Conservation (phyloP, 345 rosid species). For the Capsella bursapastoris region DNA sequence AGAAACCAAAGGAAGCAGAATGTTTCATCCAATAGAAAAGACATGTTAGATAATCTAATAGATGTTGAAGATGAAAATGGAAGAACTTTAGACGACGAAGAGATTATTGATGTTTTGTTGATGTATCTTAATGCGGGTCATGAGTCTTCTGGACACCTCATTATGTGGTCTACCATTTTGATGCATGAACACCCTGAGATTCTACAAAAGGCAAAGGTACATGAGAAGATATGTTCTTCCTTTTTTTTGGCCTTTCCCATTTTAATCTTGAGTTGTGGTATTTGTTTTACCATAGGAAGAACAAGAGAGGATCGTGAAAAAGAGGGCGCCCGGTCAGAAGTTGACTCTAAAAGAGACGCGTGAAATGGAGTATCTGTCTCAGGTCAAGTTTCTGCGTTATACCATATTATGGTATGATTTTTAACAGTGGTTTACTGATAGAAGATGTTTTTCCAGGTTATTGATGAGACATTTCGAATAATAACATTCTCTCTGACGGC, state of each 20-base stretch:
- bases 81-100: slow-evolving; percentile 62
- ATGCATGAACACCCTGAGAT: slow-evolving; percentile 73
- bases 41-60: slow-evolving; percentile 80
- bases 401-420: not conserved
- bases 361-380: slow-evolving; percentile 75
- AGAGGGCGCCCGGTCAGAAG: slow-evolving; percentile 51
- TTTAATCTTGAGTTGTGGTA: slow-evolving; percentile 6
- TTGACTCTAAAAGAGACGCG: slow-evolving; percentile 71
- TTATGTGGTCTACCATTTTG: slow-evolving; percentile 80
- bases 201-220: slow-evolving; percentile 69
- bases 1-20: slow-evolving; percentile 48
- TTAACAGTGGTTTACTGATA: slow-evolving; percentile 15
- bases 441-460: slow-evolving; percentile 50
- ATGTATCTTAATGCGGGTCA: slow-evolving; percentile 95
- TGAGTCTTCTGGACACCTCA: slow-evolving; percentile 87
- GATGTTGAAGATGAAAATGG: slow-evolving; percentile 75
- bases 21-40: slow-evolving; percentile 47
- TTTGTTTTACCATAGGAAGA: slow-evolving; percentile 53
- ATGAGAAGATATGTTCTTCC: not conserved
- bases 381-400: slow-evolving; percentile 46
- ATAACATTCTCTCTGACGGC: slow-evolving; percentile 76
- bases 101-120: slow-evolving; percentile 75
- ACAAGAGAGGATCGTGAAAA: slow-evolving; percentile 62
- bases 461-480: slow-evolving; percentile 84
- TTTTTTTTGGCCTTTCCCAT: not conserved